Percentiles rank a stretch among this genome's conserved stretches.
These are phyloP conservation scores for Acacia pycnantha DNA, from an alignment of 331 rosid genomes.

Conservation along the genomic window DNA sequence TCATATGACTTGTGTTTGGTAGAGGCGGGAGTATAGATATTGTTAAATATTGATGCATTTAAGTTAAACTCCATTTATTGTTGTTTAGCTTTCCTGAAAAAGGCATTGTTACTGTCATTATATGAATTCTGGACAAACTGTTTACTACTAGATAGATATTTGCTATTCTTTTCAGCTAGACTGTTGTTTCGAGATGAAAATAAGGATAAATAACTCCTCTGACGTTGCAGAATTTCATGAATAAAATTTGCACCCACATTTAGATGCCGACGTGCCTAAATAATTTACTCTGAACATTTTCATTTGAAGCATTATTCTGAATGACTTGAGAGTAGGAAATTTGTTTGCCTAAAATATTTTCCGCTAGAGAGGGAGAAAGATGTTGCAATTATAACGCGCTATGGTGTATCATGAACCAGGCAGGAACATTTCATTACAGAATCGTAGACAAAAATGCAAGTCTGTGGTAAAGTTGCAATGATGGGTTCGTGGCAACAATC, in stretches of 20 bases:
- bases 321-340: background rate
- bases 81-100: background rate
- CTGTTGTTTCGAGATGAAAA: background rate
- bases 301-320: background rate
- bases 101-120: background rate
- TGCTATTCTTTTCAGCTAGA: background rate
- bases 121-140: background rate
- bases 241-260: background rate
- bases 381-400: background rate
- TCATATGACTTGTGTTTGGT: background rate
- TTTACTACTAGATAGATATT: background rate
- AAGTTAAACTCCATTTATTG: background rate
- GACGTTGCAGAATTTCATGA: background rate
- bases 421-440: slow-evolving; percentile 5
- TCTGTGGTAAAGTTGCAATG: slow-evolving; percentile 52
- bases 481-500: slow-evolving; percentile 70
- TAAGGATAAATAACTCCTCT: background rate
- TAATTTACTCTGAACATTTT: background rate
- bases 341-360: slow-evolving; percentile 3
- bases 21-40: background rate
- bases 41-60: background rate
- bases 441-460: slow-evolving; percentile 54
- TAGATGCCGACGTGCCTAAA: background rate
- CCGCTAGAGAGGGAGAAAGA: background rate
- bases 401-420: slow-evolving; percentile 7